Evolutionary conservation across 495 filamentous ascomycete species (phyloP).

Genomic region (Neurospora sublineolata): DNA sequence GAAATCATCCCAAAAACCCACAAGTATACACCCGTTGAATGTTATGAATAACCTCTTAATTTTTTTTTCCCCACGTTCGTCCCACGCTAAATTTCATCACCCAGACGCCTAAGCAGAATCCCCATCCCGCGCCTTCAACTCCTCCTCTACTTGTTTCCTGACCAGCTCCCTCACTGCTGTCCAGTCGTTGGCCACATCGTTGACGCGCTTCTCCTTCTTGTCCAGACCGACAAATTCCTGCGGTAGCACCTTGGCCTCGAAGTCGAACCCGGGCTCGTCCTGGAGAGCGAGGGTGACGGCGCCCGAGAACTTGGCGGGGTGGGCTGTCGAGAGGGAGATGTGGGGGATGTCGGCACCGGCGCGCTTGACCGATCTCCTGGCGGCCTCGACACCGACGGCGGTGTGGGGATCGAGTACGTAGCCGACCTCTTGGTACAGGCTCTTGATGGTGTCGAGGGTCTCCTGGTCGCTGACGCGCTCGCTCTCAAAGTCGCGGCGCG

Average conservation of each 20-base stretch:
- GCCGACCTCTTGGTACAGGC: constrained; percentile 46
- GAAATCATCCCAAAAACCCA: background rate
- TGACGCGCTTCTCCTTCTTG: constrained; percentile 51
- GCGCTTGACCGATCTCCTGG: constrained; percentile 51
- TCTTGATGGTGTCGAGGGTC: constrained; percentile 62
- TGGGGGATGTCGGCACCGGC: constrained; percentile 36
- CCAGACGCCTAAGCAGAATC: background rate
- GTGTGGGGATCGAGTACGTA: constrained; percentile 92
- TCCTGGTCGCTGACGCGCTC: constrained; percentile 72
- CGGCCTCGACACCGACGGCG: constrained; percentile 70
- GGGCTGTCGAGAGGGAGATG: constrained; percentile 80
- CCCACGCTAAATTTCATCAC: no score
- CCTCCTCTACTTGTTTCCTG: constrained; percentile 43
- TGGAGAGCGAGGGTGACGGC: constrained; percentile 68
- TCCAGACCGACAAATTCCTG: constrained; percentile 65
- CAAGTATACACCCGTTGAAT: background rate
- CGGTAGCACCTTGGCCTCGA: constrained; percentile 60
- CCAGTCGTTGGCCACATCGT: constrained; percentile 39
- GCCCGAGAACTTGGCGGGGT: constrained; percentile 83
- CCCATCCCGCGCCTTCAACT: constrained; percentile 20
- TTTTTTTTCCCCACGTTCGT: background rate
- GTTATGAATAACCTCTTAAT: background rate
- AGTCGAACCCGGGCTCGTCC: constrained; percentile 53
- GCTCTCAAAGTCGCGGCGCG: constrained; percentile 59
- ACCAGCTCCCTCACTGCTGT: constrained; percentile 42